Evolutionary conservation across 2,329 filamentous ascomycete species (phyloP).

Genomic region (Aspergillus arachidicola): DNA sequence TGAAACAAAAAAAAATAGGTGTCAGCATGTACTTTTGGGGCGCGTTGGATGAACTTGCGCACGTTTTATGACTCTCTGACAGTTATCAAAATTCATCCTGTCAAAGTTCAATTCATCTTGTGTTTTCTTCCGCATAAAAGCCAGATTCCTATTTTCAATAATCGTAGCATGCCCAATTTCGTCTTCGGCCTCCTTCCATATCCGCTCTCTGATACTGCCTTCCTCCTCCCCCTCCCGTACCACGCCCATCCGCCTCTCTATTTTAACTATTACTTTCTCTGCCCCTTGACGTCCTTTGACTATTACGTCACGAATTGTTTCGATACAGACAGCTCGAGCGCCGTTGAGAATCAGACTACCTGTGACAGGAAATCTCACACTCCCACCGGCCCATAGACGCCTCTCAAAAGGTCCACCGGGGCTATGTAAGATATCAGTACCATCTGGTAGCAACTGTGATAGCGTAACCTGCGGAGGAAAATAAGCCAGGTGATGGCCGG

Average conservation of each 20-base stretch:
- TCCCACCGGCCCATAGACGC: conserved; percentile 88
- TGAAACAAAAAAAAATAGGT: conserved; percentile 11
- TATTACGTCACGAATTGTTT: conserved; percentile 51
- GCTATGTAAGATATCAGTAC: conserved; percentile 77
- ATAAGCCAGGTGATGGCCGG: conserved; percentile 80
- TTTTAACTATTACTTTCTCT: conserved; percentile 62
- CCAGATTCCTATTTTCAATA: conserved; percentile 62
- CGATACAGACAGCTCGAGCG: conserved; percentile 46
- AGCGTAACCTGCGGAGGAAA: conserved; percentile 72
- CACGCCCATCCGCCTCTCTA: conserved; percentile 56
- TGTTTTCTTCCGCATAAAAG: conserved; percentile 62
- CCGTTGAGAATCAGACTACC: conserved; percentile 35
- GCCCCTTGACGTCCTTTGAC: conserved; percentile 56
- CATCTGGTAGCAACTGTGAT: conserved; percentile 71
- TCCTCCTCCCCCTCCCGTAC: conserved; percentile 41
- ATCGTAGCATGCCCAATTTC: conserved; percentile 49
- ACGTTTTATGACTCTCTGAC: conserved; percentile 39
- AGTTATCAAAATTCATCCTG: conserved; percentile 25
- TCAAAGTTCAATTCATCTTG: conserved; percentile 35
- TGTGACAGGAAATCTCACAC: conserved; percentile 56
- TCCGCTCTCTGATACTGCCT: conserved; percentile 38
- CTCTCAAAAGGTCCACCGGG: conserved; percentile 73
- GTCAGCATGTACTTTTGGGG: conserved; percentile 20
- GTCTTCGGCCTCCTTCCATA: conserved; percentile 49
- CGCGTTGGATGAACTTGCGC: conserved; percentile 22